Percentiles rank a stretch among this genome's conserved stretches.
phyloP scores from a whole-genome alignment of 2,329 filamentous ascomycete species.

The Neofusicoccum cordaticola region DNA sequence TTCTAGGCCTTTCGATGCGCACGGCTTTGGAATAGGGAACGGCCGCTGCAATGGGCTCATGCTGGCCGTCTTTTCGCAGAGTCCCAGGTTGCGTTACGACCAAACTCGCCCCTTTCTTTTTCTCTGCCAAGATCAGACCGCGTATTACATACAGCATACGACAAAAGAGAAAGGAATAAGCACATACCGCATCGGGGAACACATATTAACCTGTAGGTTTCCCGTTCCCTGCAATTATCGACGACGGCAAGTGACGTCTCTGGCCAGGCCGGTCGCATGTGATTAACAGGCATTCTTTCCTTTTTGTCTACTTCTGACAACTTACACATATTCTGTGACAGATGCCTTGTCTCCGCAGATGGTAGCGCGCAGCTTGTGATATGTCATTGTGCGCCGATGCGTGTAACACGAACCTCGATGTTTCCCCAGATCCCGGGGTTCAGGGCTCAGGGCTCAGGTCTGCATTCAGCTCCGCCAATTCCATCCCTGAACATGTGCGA shows the following conservation, averaged over 20 bases:
- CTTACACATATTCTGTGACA: conserved; percentile 4
- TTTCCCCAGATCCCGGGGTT: background rate
- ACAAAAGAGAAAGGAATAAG: background rate
- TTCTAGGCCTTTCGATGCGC: background rate
- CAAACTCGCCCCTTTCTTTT: background rate
- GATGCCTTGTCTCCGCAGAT: background rate
- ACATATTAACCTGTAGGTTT: background rate
- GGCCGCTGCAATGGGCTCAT: background rate
- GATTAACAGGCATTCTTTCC: background rate
- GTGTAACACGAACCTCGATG: background rate
- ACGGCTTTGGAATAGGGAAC: background rate
- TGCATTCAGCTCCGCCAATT: conserved; percentile 11
- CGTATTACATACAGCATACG: background rate
- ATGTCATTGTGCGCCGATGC: conserved; percentile 2
- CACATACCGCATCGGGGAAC: background rate
- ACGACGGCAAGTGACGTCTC: background rate
- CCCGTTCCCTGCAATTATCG: background rate
- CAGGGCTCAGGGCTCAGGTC: background rate
- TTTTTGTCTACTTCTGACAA: background rate
- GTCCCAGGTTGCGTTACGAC: too few relatives aligned
- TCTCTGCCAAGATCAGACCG: background rate
- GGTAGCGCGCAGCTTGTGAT: background rate
- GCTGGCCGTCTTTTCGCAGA: background rate
- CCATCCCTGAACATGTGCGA: conserved; percentile 1
- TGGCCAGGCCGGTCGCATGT: background rate